Base-by-base conservation (phyloP, 495 filamentous ascomycete species). In the Neurospora sp. region DNA sequence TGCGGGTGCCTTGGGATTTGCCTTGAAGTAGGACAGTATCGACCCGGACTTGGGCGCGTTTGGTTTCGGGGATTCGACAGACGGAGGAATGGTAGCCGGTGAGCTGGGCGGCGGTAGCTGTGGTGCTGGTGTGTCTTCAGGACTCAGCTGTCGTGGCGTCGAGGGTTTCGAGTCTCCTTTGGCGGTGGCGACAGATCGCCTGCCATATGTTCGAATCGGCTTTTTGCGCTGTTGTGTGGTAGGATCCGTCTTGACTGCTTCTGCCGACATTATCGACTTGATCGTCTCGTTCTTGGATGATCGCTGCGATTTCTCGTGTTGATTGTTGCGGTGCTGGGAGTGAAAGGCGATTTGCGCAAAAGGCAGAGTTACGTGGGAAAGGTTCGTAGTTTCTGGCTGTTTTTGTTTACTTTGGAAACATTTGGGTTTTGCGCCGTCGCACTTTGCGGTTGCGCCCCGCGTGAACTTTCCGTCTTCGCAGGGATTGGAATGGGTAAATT, bases 201-300 rank as follows among this genome's bases (percentile, higher is more conserved):
- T 82, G 49, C 85, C 78, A 70, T 86, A 86, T 5, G 85, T 86
- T 70, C 84, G 83, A 18, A 85, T 72, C 0, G 81, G 82, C 40
- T 81, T 79, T 74, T 82, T 85, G 69, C 76, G 72, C 44, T 27
- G 70, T 39, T 41, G 75, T 5, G 77, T 42, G 12, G 46, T 37
- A 5, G 8, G 44, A 23, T 1, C 16, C 54, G 54, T 9, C 37
- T 4, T 35, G 12, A 72, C n/a, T 38, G 31, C 10, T 23, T 39
- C 54, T 37, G 27, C 23, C 27, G 54, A 66, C 54, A 66, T 66
- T 66, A 27, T 66, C 27, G 54, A 66, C 31, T 2, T 66, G 20
- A 27, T 60, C 10, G 49, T 27, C 11, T 60, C 8, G 44, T 49
- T 49, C n/a, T 11, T 20, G 9, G n/a, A 49, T 16, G 20, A 49